Evolutionary conservation across 2,329 filamentous ascomycete genomes (phyloP), one percentile per base, ranked within the genome.

Genomic region (Claviceps humidiphila): DNA sequence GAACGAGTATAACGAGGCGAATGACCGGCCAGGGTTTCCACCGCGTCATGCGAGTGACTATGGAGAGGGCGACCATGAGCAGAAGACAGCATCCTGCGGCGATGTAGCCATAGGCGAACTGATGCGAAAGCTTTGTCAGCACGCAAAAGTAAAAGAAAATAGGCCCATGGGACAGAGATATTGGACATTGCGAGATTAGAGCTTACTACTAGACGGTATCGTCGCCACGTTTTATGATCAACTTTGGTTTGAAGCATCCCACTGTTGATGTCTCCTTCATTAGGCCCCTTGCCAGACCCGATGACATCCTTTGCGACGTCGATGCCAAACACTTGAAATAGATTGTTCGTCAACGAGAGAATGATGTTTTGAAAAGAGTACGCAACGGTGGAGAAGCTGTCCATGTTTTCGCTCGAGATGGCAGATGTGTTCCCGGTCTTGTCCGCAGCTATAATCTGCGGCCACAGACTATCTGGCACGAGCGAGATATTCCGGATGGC

Each of bases 71-170:
- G 1, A 60, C 57, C 61, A 69, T 63, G 14, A 69, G 54, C 22
- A 64, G 55, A 24, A 69, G 57, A 22, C 63, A 62, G 49, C 58
- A 48, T 0, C 65, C 67, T 3, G 62, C 62, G 13, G 63, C 59
- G 34, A 69, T 56, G 49, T 67, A 70, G 6, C 61, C 64, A 47
- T 65, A 68, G 17, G 62, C 58, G 51, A 69, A 69, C 65, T 68
- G 38, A 14, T n/a, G 24, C 24, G 9, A 16, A 37, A 45, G 42
- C 14, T 14, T 14, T 22, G n/a, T 42, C 3, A 41, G 16, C n/a
- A n/a, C 1, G 0, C 16, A 41, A 41, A 41, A 20, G 2, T 1
- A 43, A 22, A 9, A 43, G 1, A 5, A 24, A 6, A 24, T 22
- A 43, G 30, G 30, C 30, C 8, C 30, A 1, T 11, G 30, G 30